Evolutionary conservation across 192 early-diverging fungal species (phyloP).

Genomic region (Anaeromyces robustus): DNA sequence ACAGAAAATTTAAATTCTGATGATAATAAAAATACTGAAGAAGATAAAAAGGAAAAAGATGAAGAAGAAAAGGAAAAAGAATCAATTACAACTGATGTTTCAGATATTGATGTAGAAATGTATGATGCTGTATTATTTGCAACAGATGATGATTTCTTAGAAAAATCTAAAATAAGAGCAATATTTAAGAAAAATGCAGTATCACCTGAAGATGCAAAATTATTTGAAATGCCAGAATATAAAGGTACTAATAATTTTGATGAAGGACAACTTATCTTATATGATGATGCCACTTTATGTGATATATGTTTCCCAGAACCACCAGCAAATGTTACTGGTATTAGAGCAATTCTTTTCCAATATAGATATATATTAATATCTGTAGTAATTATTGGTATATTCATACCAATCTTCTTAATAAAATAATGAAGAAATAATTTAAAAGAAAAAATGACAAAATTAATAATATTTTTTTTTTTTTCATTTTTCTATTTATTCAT

Average conservation of each 20-base stretch:
- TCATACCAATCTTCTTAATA: background rate
- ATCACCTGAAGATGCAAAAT: constrained; percentile 29
- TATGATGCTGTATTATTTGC: constrained; percentile 38
- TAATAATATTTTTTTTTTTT: no score
- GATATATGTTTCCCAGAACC: background rate
- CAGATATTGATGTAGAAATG: constrained; percentile 4
- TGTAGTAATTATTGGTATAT: background rate
- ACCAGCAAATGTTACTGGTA: background rate
- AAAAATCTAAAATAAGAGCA: constrained; percentile 23
- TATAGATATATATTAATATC: background rate
- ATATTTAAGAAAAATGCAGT: constrained; percentile 34
- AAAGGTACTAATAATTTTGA: constrained; percentile 10
- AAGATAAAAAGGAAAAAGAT: no score
- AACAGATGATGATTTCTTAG: constrained; percentile 45
- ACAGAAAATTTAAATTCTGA: no score
- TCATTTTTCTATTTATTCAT: no score
- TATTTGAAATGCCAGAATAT: constrained; percentile 44
- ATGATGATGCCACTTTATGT: background rate
- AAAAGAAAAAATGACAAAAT: no score
- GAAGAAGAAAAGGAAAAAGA: no score
- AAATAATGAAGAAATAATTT: background rate
- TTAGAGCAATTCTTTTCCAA: background rate
- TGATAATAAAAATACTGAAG: no score
- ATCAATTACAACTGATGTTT: background rate
- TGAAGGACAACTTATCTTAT: background rate